These are phyloP conservation scores for Blastobotrys petasosporus DNA, from an alignment of 1,139 yeast species.

Conservation along the genomic window DNA sequence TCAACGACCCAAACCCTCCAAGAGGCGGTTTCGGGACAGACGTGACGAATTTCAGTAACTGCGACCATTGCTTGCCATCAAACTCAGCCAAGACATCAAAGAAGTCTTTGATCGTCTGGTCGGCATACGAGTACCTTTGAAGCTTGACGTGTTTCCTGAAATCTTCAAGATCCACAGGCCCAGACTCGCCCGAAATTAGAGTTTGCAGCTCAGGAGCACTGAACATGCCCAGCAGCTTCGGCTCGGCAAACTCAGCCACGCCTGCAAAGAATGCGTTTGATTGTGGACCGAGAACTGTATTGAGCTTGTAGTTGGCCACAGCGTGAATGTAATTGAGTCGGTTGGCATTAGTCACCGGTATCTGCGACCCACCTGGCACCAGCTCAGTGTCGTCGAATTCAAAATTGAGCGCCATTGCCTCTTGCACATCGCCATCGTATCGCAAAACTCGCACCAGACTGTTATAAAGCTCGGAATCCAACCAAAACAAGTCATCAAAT, in stretches of 20 bases:
- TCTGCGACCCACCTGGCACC: conserved; percentile 51
- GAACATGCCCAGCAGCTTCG: conserved; percentile 78
- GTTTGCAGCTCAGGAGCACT: conserved; percentile 77
- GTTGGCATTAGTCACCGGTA: conserved; percentile 55
- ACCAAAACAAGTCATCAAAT: conserved; percentile 69
- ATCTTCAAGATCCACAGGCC: conserved; percentile 62
- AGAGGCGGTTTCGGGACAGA: conserved; percentile 90
- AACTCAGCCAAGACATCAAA: conserved; percentile 70
- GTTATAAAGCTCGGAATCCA: conserved; percentile 62
- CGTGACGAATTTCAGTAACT: conserved; percentile 78
- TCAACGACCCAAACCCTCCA: conserved; percentile 69
- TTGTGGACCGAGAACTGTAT: conserved; percentile 54
- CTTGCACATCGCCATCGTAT: conserved; percentile 54
- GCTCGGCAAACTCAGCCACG: conserved; percentile 57
- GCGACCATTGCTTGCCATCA: conserved; percentile 50
- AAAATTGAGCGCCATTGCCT: conserved; percentile 58
- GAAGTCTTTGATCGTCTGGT: conserved; percentile 47
- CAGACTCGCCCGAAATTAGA: conserved; percentile 75
- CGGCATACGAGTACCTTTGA: conserved; percentile 59
- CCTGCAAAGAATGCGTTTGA: conserved; percentile 66
- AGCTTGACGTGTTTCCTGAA: conserved; percentile 57
- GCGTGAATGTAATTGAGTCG: conserved; percentile 70
- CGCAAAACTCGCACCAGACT: conserved; percentile 58
- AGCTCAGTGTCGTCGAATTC: conserved; percentile 59
- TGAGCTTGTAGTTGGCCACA: conserved; percentile 73